Evolutionary conservation across 2,329 filamentous ascomycete genomes (phyloP).

Genomic region (Setomelanomma holmii): DNA sequence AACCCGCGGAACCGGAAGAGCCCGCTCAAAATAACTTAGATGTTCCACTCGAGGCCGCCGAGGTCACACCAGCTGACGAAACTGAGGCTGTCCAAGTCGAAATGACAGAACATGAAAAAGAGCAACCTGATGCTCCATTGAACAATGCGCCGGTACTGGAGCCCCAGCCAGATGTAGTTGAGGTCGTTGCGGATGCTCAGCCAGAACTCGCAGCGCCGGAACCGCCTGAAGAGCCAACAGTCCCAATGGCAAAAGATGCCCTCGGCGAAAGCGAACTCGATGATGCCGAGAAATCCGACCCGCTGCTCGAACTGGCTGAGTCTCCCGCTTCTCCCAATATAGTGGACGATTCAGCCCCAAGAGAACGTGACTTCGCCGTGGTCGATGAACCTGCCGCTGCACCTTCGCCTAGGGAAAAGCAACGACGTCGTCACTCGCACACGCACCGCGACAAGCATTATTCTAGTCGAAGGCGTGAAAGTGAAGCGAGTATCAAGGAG

Average conservation of each 20-base stretch:
- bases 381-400: constrained; percentile 29
- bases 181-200: not conserved
- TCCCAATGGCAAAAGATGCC: not conserved
- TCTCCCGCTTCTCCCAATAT: not conserved
- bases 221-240: not conserved
- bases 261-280: constrained; percentile 2
- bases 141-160: no score
- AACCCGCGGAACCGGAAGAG: not conserved
- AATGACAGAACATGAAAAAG: no score
- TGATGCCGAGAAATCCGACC: not conserved
- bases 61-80: not conserved
- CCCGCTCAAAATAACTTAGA: no score
- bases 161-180: constrained; percentile 1
- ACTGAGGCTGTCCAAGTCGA: not conserved
- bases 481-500: constrained; percentile 38
- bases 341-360: constrained; percentile 10
- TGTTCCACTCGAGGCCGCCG: no score
- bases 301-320: not conserved
- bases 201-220: constrained; percentile 1
- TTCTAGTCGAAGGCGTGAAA: constrained; percentile 39
- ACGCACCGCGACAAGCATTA: constrained; percentile 34
- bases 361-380: constrained; percentile 36
- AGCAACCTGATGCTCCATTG: no score
- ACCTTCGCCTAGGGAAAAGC: constrained; percentile 32
- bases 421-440: constrained; percentile 39